Evolutionary conservation across 2,329 filamentous ascomycete species (phyloP).

Genomic region (Eutypa lata): DNA sequence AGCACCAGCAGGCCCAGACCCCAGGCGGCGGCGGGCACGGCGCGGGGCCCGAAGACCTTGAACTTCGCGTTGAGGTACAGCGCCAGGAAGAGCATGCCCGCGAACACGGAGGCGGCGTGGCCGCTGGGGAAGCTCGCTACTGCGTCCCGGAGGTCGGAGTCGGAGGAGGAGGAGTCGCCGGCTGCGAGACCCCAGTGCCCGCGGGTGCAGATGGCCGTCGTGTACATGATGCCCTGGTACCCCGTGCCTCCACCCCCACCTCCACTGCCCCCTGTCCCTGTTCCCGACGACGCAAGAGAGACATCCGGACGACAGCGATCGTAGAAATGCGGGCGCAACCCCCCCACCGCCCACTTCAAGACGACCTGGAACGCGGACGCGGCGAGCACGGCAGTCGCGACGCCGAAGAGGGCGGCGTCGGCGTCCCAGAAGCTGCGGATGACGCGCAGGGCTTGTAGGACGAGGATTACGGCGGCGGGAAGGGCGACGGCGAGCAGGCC

Average conservation of each 20-base stretch:
- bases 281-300: slow-evolving; percentile 30
- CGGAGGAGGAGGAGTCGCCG: too few relatives aligned
- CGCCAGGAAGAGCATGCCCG: slow-evolving; percentile 61
- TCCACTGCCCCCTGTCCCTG: slow-evolving; percentile 32
- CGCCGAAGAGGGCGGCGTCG: slow-evolving; percentile 61
- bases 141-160: slow-evolving; percentile 53
- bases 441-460: slow-evolving; percentile 42
- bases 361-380: slow-evolving; percentile 63
- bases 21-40: slow-evolving; percentile 66
- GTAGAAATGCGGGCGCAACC: slow-evolving; percentile 62
- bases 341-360: slow-evolving; percentile 64
- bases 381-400: slow-evolving; percentile 56
- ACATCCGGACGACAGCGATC: slow-evolving; percentile 59
- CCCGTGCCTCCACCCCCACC: slow-evolving; percentile 44
- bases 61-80: slow-evolving; percentile 71
- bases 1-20: slow-evolving; percentile 57
- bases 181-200: slow-evolving; percentile 10
- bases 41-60: slow-evolving; percentile 54
- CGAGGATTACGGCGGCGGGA: slow-evolving; percentile 54
- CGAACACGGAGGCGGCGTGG: slow-evolving; percentile 63
- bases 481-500: slow-evolving; percentile 53
- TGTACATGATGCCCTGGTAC: slow-evolving; percentile 60
- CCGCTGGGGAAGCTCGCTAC: slow-evolving; percentile 67
- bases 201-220: slow-evolving; percentile 56
- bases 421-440: slow-evolving; percentile 56